Evolutionary conservation across 2,329 filamentous ascomycete genomes (phyloP), one percentile per base, ranked within the genome.

Genomic region (Nemania diffusa): DNA sequence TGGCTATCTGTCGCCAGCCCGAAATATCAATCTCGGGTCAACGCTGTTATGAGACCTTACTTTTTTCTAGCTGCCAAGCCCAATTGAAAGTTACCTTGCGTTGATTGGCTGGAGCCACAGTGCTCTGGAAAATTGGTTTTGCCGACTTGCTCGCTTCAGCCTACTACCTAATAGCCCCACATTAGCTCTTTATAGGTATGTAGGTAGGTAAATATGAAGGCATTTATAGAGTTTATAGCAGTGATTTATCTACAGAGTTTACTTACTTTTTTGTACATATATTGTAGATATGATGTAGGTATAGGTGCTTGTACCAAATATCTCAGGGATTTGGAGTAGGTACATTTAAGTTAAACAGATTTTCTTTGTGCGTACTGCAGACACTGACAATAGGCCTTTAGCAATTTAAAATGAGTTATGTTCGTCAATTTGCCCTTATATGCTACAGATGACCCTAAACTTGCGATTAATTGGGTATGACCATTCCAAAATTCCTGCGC

Each of bases 41-140:
- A 67, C 59, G 48, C 52, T 62, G 48, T 52, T 17, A 29, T 51
- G 13, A 2, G 22, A 26, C 68, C 56, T 69, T 64, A 71, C 71
- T 73, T 76, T 74, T 75, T 75, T 71, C 64, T 60, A 26, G 57
- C 57, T 48, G 59, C 52, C 55, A 58, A 64, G 56, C 60, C 68
- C 60, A 29, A 71, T 51, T 57, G 32, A 44, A 53, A 52, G 60
- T 55, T 66, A 42, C 60, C 50, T 46, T 5, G 42, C 34, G 34
- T 48, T 75, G 71, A 75, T 75, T 76, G 73, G 73, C 42, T 53
- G 15, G 57, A 44, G 7, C 32, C 22, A 7, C 37, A 1, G 29
- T 70, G 63, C 55, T 67, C 57, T 69, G 72, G 71, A 76, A 71
- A 50, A 76, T 75, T 69, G 67, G 67, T 72, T 75, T 74, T 34